These are phyloP conservation scores for Teratosphaeria destructans DNA, from an alignment of 2,329 filamentous ascomycete genomes.

Conservation along the genomic window DNA sequence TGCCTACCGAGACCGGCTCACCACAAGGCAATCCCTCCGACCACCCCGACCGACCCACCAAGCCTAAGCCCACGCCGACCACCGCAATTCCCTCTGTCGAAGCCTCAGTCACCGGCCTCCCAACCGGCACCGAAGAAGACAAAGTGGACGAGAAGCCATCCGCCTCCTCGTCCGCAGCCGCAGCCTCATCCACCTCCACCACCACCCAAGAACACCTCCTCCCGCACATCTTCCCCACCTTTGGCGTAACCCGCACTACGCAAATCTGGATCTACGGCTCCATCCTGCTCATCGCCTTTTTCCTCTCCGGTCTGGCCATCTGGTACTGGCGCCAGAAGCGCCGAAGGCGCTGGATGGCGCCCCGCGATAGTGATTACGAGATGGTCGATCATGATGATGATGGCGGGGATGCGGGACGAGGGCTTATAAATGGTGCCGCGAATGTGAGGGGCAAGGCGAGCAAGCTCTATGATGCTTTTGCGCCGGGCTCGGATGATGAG, in stretches of 20 bases:
- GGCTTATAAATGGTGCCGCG: conserved; percentile 18
- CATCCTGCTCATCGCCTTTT: conserved; percentile 70
- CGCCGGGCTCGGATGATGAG: conserved; percentile 70
- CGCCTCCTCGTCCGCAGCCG: conserved; percentile 9
- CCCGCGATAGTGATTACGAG: conserved; percentile 77
- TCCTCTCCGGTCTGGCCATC: conserved; percentile 65
- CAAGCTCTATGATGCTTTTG: conserved; percentile 95
- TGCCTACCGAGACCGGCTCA: conserved; percentile 37
- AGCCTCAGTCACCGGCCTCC: conserved; percentile 21
- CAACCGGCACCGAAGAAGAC: conserved; percentile 18
- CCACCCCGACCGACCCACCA: conserved; percentile 45
- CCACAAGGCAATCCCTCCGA: conserved; percentile 35
- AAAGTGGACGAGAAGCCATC: conserved; percentile 20
- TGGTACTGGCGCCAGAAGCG: conserved; percentile 73
- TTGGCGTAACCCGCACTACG: conserved; percentile 76
- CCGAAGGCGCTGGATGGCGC: conserved; percentile 41
- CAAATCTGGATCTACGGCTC: conserved; percentile 92
- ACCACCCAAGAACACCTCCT: conserved; percentile 49
- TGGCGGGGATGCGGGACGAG: conserved; percentile 40
- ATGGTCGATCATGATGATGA: conserved; percentile 76
- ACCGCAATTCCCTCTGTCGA: conserved; percentile 16
- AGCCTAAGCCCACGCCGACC: conserved; percentile 39
- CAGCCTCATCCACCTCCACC: conserved; percentile 18
- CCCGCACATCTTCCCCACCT: conserved; percentile 80
- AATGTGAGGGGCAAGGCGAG: conserved; percentile 55